phyloP scores from a whole-genome alignment of 192 early-diverging fungal species.

The Entomortierella parvispora region DNA sequence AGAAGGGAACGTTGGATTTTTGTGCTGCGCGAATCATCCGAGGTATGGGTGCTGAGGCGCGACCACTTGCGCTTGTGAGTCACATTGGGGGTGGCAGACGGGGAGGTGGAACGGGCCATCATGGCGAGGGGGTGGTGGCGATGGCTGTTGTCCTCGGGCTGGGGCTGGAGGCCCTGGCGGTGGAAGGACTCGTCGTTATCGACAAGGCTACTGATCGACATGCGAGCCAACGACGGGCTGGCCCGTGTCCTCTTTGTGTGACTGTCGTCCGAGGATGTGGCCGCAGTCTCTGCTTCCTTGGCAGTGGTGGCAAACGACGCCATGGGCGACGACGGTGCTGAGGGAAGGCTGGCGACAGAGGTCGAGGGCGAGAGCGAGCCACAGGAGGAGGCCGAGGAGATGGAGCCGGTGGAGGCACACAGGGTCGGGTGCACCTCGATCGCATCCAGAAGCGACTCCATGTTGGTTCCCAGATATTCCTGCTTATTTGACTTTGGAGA shows the following conservation, averaged over 20 bases:
- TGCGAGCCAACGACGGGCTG: conserved; percentile 29
- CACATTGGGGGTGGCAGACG: conserved; percentile 14
- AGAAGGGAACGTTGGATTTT: conserved; percentile 50
- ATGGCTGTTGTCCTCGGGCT: conserved; percentile 5
- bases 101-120: conserved; percentile 31
- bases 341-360: conserved; percentile 22
- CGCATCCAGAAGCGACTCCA: conserved; percentile 48
- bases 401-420: conserved; percentile 24
- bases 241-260: conserved; percentile 42
- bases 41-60: conserved; percentile 34
- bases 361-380: conserved; percentile 28
- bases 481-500: conserved; percentile 21
- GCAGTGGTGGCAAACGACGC: conserved; percentile 2
- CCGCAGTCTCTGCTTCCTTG: neutral
- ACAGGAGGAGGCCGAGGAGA: no score
- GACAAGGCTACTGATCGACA: conserved; percentile 51
- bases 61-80: conserved; percentile 56
- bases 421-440: conserved; percentile 39
- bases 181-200: conserved; percentile 25
- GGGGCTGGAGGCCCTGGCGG: neutral
- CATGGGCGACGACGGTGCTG: conserved; percentile 36
- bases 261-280: conserved; percentile 14
- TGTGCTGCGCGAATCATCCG: conserved; percentile 29
- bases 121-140: conserved; percentile 28
- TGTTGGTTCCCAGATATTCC: conserved; percentile 48